These are phyloP conservation scores for Pisolithus albus DNA, from an alignment of 768 basidiomycete species.

Conservation along the genomic window DNA sequence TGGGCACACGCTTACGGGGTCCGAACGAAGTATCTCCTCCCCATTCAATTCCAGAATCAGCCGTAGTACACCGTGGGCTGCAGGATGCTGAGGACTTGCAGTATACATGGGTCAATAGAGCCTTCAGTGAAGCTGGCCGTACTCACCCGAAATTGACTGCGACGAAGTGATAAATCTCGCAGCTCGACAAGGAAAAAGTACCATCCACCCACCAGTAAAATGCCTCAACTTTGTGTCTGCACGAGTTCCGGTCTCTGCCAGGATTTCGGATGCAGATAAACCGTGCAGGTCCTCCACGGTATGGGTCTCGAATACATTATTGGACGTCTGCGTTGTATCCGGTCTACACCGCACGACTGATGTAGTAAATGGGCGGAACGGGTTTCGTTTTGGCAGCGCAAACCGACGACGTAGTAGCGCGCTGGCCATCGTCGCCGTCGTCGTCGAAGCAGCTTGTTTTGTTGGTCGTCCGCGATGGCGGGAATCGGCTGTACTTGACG, in stretches of 20 bases:
- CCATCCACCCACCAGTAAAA: slow-evolving; percentile 68
- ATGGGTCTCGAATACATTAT: slow-evolving; percentile 57
- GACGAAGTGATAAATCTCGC: not conserved
- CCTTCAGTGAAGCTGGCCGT: not conserved
- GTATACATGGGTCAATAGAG: not conserved
- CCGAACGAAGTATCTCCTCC: slow-evolving; percentile 85
- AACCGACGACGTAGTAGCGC: slow-evolving; percentile 58
- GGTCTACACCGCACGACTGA: slow-evolving; percentile 18
- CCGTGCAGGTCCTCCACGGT: slow-evolving; percentile 82
- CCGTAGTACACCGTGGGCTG: slow-evolving; percentile 96
- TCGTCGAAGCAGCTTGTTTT: slow-evolving; percentile 14
- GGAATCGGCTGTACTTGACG: slow-evolving; percentile 16
- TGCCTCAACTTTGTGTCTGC: slow-evolving; percentile 82
- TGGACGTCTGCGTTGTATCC: slow-evolving; percentile 21
- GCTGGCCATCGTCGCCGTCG: slow-evolving; percentile 52
- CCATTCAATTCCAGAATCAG: slow-evolving; percentile 97
- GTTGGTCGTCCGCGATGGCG: slow-evolving; percentile 11
- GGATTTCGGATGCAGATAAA: slow-evolving; percentile 69
- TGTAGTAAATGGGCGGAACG: slow-evolving; percentile 21
- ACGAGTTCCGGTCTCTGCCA: slow-evolving; percentile 64
- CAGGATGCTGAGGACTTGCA: slow-evolving; percentile 81
- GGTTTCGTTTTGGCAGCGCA: slow-evolving; percentile 25
- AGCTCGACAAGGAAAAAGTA: not conserved
- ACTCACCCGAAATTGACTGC: slow-evolving; percentile 87
- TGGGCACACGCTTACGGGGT: slow-evolving; percentile 48